These are phyloP conservation scores for Hylodesmum podocarpum DNA, from an alignment of 306 rosid species.

Conservation along the genomic window DNA sequence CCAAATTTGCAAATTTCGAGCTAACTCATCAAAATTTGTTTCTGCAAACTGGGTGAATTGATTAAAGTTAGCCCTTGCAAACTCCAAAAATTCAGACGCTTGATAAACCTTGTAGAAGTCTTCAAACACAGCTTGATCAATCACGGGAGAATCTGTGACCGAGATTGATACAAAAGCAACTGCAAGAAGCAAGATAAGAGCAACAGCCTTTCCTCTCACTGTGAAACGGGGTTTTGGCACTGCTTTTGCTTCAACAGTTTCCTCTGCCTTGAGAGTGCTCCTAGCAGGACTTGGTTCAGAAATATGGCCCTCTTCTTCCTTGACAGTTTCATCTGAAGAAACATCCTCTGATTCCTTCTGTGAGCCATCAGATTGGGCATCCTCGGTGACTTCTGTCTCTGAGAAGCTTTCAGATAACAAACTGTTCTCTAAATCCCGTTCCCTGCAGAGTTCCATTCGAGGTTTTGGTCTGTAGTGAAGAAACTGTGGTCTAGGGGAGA, in stretches of 20 bases:
- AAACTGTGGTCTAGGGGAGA: conserved; percentile 87
- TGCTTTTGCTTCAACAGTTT: conserved; percentile 34
- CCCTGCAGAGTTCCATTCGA: conserved; percentile 42
- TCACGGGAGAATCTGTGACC: conserved; percentile 32
- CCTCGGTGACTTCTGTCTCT: conserved; percentile 60
- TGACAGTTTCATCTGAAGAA: conserved; percentile 43
- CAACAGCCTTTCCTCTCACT: conserved; percentile 40
- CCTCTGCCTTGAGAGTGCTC: conserved; percentile 16
- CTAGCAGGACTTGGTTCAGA: conserved; percentile 35
- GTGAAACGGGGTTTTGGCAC: conserved; percentile 33
- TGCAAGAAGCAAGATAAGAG: conserved; percentile 49
- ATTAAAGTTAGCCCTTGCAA: conserved; percentile 47
- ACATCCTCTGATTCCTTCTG: conserved; percentile 56
- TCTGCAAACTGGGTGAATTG: conserved; percentile 44
- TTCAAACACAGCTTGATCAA: conserved; percentile 38
- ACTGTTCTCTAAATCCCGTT: conserved; percentile 52
- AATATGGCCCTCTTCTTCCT: conserved; percentile 32
- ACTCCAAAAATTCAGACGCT: conserved; percentile 31
- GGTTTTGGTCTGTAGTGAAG: conserved; percentile 77
- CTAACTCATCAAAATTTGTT: conserved; percentile 1
- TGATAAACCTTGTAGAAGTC: conserved; percentile 34
- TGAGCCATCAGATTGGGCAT: conserved; percentile 50
- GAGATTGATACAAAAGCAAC: conserved; percentile 44
- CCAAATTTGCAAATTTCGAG: conserved; percentile 26
- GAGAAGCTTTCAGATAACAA: conserved; percentile 52